phyloP scores from a whole-genome alignment of 345 rosid genomes.

The Mercurialis annua region DNA sequence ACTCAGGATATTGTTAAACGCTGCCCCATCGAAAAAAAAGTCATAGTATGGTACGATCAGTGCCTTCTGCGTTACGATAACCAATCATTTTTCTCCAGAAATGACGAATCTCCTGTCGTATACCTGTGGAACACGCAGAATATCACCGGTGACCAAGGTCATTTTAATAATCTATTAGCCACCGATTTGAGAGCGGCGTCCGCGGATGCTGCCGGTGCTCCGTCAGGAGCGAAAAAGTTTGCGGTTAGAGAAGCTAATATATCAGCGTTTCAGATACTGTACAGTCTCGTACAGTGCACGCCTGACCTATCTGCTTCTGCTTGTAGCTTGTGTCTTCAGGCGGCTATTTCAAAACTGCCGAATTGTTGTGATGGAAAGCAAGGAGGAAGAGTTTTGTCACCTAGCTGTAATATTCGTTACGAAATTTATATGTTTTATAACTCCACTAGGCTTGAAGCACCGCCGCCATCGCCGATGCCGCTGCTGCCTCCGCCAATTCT shows the following conservation, averaged over 20 bases:
- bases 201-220: conserved; percentile 14
- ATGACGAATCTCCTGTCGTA: fast-evolving
- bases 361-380: background rate
- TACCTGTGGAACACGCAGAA: background rate
- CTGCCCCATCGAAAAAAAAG: conserved; percentile 39
- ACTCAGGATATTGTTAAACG: conserved; percentile 3
- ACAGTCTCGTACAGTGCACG: conserved; percentile 46
- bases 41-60: conserved; percentile 27
- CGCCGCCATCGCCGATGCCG: background rate
- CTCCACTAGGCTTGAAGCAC: background rate
- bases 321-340: conserved; percentile 34
- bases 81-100: background rate
- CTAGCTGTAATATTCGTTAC: conserved; percentile 23
- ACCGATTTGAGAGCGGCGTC: conserved; percentile 5
- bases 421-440: conserved; percentile 10
- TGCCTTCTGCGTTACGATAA: background rate
- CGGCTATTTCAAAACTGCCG: conserved; percentile 16
- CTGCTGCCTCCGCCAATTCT: background rate
- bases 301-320: conserved; percentile 35
- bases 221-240: conserved; percentile 30
- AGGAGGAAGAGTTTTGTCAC: conserved; percentile 16
- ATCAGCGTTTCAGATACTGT: conserved; percentile 24
- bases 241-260: conserved; percentile 19
- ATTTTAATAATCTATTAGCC: conserved; percentile 13
- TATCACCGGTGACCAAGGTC: background rate